phyloP scores from a whole-genome alignment of 495 filamentous ascomycete species.

The Penicillium maclennaniae region DNA sequence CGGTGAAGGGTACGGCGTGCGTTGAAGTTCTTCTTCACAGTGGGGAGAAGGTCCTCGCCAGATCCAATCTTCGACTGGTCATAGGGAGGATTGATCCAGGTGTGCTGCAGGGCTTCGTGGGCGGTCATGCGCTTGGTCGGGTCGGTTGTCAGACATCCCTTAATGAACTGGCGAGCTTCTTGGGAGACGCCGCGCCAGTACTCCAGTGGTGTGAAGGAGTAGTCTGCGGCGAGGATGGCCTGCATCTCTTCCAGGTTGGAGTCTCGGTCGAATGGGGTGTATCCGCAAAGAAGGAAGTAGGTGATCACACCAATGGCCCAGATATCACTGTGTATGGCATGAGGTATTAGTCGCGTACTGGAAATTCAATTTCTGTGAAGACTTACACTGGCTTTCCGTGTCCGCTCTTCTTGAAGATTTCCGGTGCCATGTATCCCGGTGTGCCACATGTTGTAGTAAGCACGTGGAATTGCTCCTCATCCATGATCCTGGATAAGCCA shows the following conservation, averaged over 20 bases:
- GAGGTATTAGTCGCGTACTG: neutral
- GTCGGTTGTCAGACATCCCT: conserved; percentile 82
- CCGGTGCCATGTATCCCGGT: conserved; percentile 91
- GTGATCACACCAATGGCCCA: conserved; percentile 83
- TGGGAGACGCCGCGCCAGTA: conserved; percentile 95
- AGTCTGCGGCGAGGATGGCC: conserved; percentile 93
- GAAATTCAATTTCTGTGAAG: neutral
- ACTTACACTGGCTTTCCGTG: conserved; percentile 76
- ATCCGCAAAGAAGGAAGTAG: conserved; percentile 96
- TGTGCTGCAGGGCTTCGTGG: conserved; percentile 84
- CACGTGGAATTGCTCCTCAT: conserved; percentile 98
- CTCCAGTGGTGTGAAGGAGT: conserved; percentile 90
- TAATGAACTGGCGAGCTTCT: conserved; percentile 84
- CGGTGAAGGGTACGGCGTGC: conserved; percentile 89
- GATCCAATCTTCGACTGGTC: conserved; percentile 36
- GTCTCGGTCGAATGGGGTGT: conserved; percentile 97
- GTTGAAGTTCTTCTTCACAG: conserved; percentile 99
- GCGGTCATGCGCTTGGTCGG: conserved; percentile 85
- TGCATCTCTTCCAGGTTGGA: conserved; percentile 99
- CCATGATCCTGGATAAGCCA: conserved; percentile 92
- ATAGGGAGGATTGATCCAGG: conserved; percentile 70
- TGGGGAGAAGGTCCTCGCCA: conserved; percentile 76
- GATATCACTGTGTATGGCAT: conserved; percentile 50
- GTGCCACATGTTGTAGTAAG: conserved; percentile 97
- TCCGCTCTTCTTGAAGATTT: conserved; percentile 76